Base-by-base conservation (phyloP, 495 filamentous ascomycete species). In the Saxispiralis lemnorum region DNA sequence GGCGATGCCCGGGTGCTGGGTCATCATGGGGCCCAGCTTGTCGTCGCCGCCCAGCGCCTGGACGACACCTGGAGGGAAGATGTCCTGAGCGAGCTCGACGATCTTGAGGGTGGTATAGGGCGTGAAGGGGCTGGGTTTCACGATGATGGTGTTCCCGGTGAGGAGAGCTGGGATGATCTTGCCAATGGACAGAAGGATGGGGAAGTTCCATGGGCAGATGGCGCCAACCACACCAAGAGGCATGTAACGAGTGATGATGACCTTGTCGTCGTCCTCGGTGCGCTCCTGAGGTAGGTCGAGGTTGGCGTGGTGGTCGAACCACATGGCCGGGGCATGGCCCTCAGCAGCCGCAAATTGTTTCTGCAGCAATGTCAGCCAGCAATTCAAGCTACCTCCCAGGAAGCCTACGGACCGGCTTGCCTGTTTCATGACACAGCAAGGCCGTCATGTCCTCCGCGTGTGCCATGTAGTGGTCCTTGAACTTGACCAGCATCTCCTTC, bases 31-130 rank as follows among this genome's bases (percentile, higher is more conserved):
- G 16, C 57, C 57, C 24, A 59, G 52, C 16, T 49, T 48, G 43
- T 56, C 55, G 31, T 54, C 50, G 14, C 79, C 79, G 54, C 74
- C 76, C 24, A 84, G 52, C 13, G 64, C 76, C 50, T 81, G 77
- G 14, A 84, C 51, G 7, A 84, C 70, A 41, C 78, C 79, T 0
- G 73, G 72, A 0, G 79, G 78, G 44, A 81, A 69, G 48, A 78
- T 62, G 1, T 64, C 57, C 35, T 70, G 67, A 14, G 62, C 69
- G 12, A 84, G 61, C 57, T 83, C 78, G 41, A 61, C 69, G 42
- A 76, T 62, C 51, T 79, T 80, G 44, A 81, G 63, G 32, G 61
- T 69, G 39, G 70, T 71, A 65, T 83, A 82, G 0, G 78, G 78
- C 0, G 78, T 79, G 59, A 74, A 63, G 7, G 60, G 60, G 46